These are phyloP conservation scores for Echites panduratus DNA, from an alignment of 257 asterid genomes.

Conservation along the genomic window DNA sequence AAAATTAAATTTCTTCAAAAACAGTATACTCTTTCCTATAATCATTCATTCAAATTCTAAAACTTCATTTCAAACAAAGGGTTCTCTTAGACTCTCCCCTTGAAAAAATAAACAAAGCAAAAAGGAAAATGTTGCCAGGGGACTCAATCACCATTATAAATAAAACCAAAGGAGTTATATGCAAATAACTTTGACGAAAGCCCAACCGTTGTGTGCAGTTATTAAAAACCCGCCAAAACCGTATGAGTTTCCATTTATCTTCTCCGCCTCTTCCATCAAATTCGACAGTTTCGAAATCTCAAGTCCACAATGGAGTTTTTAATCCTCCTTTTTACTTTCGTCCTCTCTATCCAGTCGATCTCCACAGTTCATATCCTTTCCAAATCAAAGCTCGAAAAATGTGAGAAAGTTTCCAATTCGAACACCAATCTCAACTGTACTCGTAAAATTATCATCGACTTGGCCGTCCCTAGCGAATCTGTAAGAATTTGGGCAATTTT, in stretches of 20 bases:
- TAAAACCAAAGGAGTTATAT: background rate
- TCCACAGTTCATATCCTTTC: slow-evolving; percentile 58
- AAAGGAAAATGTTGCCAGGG: background rate
- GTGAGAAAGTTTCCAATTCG: slow-evolving; percentile 58
- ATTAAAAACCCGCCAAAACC: slow-evolving; percentile 23
- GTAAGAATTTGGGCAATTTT: slow-evolving; percentile 35
- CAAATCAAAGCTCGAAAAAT: slow-evolving; percentile 73
- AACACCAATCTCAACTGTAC: slow-evolving; percentile 61
- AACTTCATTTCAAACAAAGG: too few relatives aligned
- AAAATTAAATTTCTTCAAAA: too few relatives aligned
- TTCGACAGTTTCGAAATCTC: slow-evolving; percentile 15
- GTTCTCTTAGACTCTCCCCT: too few relatives aligned
- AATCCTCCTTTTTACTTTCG: slow-evolving; percentile 14
- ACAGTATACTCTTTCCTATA: too few relatives aligned
- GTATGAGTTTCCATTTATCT: background rate
- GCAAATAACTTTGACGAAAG: slow-evolving; percentile 62
- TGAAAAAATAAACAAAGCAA: too few relatives aligned
- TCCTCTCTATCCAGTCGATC: slow-evolving; percentile 17
- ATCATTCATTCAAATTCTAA: too few relatives aligned
- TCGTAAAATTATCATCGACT: slow-evolving; percentile 57
- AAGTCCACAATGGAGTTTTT: slow-evolving; percentile 8
- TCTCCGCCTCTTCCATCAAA: background rate
- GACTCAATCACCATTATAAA: background rate
- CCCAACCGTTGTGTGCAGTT: slow-evolving; percentile 44
- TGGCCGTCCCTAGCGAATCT: slow-evolving; percentile 92